phyloP scores from a whole-genome alignment of 352 stramenopile genomes.

The Phytophthora megakarya region DNA sequence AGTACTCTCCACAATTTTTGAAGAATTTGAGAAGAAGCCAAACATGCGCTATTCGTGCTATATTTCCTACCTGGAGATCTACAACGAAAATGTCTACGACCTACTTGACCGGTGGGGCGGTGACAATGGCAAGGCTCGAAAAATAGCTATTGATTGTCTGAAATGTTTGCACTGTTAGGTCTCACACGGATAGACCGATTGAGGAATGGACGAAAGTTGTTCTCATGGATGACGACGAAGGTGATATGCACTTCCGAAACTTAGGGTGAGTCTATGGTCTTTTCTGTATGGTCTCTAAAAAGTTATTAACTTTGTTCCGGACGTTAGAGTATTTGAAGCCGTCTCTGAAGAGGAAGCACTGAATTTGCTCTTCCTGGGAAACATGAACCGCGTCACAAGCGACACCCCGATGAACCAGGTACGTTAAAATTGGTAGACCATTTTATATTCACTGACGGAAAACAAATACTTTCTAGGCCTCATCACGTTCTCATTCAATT shows the following conservation, averaged over 20 bases:
- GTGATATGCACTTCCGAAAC: constrained; percentile 84
- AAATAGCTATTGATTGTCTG: background rate
- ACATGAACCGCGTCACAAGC: constrained; percentile 96
- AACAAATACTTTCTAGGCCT: constrained; percentile 45
- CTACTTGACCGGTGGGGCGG: constrained; percentile 71
- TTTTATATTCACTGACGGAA: background rate
- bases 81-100: constrained; percentile 97
- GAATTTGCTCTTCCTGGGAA: constrained; percentile 95
- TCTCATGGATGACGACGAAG: constrained; percentile 79
- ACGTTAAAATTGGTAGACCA: background rate
- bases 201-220: constrained; percentile 83
- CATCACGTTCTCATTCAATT: constrained; percentile 95
- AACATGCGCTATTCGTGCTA: constrained; percentile 82
- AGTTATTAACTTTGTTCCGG: background rate
- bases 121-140: background rate
- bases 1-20: constrained; percentile 93
- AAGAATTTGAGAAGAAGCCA: constrained; percentile 66
- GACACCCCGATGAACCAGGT: constrained; percentile 97
- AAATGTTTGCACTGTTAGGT: constrained; percentile 30
- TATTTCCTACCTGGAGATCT: constrained; percentile 97
- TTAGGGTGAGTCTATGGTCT: constrained; percentile 41
- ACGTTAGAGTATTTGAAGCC: constrained; percentile 71
- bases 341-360: constrained; percentile 93
- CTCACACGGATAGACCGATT: constrained; percentile 74
- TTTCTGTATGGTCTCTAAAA: background rate